Base-by-base conservation (phyloP, 1,139 yeast species). In the Tardiomyces digboiensis region DNA sequence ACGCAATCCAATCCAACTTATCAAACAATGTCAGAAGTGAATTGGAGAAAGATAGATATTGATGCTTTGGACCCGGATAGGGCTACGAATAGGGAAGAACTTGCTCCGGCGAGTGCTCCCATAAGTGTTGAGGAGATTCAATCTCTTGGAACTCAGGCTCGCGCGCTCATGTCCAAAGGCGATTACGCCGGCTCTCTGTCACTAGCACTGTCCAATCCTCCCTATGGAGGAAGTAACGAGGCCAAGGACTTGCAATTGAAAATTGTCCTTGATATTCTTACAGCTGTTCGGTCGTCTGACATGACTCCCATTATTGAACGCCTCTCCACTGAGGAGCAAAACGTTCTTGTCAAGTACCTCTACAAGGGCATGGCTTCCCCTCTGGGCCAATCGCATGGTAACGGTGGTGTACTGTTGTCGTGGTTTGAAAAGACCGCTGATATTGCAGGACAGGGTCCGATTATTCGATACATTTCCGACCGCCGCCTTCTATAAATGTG, bases 341-440 rank as follows among this genome's bases (percentile, higher is more conserved):
- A 85, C 56, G 80, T 78, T 6, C 76, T 93, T 59, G 71, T 89
- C 47, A 91, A 91, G 64, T 86, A 85, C 62, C 70, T 91, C 49
- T 93, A 89, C 66, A 83, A 82, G 58, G 88, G 87, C 40, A 87
- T 93, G 95, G 71, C 80, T 37, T 69, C 82, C 8, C 73, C 78
- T 22, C 78, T 79, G 39, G 67, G 68, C 39, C 64, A 65, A 46
- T 87, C 93, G 4, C 87, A 88, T 52, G 85, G 84, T 55, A 88
- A 83, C 55, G 95, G 97, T 19, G 95, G 95, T 40, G 72, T 82
- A 44, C 65, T 93, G 56, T 76, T 93, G 58, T 75, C 80, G 36
- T 93, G 98, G 98, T 87, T 83, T 60, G 97, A 91, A 56, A 88
- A 87, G 65, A 77, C 93, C 21, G 81, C 86, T 37, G 94, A 83